phyloP scores from a whole-genome alignment of 352 stramenopile species.

The Thalassiosira mediterranea region DNA sequence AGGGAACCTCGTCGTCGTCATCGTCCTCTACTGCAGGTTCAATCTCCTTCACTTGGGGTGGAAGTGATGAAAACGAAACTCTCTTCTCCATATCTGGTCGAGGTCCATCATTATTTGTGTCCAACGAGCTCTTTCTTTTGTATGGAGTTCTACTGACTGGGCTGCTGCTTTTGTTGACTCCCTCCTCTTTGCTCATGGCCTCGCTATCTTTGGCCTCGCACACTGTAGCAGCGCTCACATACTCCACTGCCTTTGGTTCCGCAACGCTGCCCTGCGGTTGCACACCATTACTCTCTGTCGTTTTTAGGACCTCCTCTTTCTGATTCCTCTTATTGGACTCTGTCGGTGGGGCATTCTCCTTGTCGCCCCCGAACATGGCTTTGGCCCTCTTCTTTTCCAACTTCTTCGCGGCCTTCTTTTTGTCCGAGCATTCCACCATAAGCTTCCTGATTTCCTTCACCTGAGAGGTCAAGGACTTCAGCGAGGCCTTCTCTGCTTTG shows the following conservation, averaged over 20 bases:
- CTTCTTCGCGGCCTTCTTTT: constrained; percentile 51
- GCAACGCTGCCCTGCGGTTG: not conserved
- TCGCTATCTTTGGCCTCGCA: not conserved
- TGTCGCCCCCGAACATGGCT: constrained; percentile 71
- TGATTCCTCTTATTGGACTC: constrained; percentile 8
- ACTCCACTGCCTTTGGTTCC: not conserved
- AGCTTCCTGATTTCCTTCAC: constrained; percentile 44
- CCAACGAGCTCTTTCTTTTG: not conserved
- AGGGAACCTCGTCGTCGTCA: constrained; percentile 37
- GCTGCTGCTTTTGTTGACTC: not conserved
- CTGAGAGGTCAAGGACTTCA: constrained; percentile 34
- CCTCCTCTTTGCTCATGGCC: not conserved
- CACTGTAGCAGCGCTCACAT: not conserved
- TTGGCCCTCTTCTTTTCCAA: constrained; percentile 70
- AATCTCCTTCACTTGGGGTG: constrained; percentile 46
- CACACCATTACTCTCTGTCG: no score
- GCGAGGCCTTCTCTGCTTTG: constrained; percentile 47
- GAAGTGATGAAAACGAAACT: constrained; percentile 31
- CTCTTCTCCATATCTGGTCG: constrained; percentile 10
- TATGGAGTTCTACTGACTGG: not conserved
- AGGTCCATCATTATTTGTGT: not conserved
- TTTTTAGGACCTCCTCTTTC: not conserved
- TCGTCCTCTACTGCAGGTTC: constrained; percentile 27
- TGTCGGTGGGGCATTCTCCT: constrained; percentile 1
- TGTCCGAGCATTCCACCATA: constrained; percentile 33